Base-by-base conservation (phyloP, 2,329 filamentous ascomycete genomes). In the Cercospora zeae-maydis region DNA sequence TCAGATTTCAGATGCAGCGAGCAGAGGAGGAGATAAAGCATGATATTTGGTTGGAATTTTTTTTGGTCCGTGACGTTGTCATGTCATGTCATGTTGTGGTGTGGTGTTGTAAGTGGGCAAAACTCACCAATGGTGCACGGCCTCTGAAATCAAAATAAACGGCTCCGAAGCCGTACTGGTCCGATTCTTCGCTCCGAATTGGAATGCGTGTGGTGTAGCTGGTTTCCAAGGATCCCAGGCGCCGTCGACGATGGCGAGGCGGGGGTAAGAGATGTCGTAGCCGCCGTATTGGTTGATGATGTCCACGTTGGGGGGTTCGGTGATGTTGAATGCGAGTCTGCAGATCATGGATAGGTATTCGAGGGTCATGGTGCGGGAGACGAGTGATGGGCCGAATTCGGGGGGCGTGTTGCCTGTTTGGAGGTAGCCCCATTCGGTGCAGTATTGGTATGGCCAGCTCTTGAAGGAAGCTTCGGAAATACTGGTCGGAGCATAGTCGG, bases 141-240 rank as follows among this genome's bases (percentile, higher is more conserved):
- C 90, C n/a, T 83, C 83, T 3, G 82, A 78, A 51, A 96, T 91
- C 51, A 93, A 73, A n/a, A 91, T 81, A 66, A 88, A 90, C 0
- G 91, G 91, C 78, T 92, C 83, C 53, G 81, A 82, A 0, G 79
- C 77, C 0, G 89, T 90, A 49, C 83, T 89, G 13, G 79, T 75
- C 19, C 89, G 80, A 31, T 80, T 77, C 0, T 81, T 79, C 0
- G 86, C 82, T 13, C 73, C 74, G 58, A 71, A 73, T 11, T 59
- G 16, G 9, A 42, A 59, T 1, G 57, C 57, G 33, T 59, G 57
- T 0, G 57, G 57, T 8, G 57, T 59, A 0, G 57, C 57, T 0
- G 86, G 85, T 16, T 88, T 84, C 92, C 92, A 96, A 0, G 91
- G 91, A 72, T 96, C 92, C 61, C 85, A 84, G 66, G 90, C 84